Evolutionary conservation across 805 yeast species (phyloP), one percentile per base, ranked within the genome.

Genomic region (Tetrapisispora phaffii): DNA sequence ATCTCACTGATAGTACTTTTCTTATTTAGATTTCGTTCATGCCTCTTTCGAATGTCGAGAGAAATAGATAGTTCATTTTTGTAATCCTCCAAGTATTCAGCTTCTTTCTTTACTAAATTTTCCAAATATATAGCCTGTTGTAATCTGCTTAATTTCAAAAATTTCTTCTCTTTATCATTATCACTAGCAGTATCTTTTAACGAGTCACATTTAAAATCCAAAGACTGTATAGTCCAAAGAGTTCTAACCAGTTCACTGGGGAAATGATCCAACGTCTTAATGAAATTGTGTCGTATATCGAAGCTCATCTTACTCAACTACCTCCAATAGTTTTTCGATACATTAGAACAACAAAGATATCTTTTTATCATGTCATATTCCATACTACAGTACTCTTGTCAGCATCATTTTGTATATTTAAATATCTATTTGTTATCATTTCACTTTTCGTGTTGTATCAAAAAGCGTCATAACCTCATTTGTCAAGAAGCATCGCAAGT

Each of bases 231-330:
- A 13, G 65, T 51, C 73, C 74, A 69, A 16, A 69, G 50, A 32
- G 69, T 60, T 20, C 74, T 55, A 12, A 69, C 63, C n/a, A 70
- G 51, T 38, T 70, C 73, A 21, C 71, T 63, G 0, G 74, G 74
- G 15, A 70, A 57, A 48, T 70, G 74, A 47, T 71, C 75, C 42
- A 69, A 57, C 0, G 66, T 54, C 23, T 65, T 59, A 2, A 69
- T 59, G 46, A 68, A 68, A 15, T 64, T 56, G 34, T 67, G 62
- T 37, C 73, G 55, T n/a, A 66, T 65, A 43, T 69, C 73, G 49
- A 50, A 24, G 4, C 20, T 34, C 26, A 39, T 23, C n/a, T 5
- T 15, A n/a, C 26, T 23, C 22, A 19, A n/a, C 16, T 13, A 16
- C 4, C 29, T n/a, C 6, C 24, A 23, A 15, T 36, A n/a, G n/a